These are phyloP conservation scores for Micractinium conductrix DNA, from an alignment of 139 green algal genomes.

Conservation along the genomic window DNA sequence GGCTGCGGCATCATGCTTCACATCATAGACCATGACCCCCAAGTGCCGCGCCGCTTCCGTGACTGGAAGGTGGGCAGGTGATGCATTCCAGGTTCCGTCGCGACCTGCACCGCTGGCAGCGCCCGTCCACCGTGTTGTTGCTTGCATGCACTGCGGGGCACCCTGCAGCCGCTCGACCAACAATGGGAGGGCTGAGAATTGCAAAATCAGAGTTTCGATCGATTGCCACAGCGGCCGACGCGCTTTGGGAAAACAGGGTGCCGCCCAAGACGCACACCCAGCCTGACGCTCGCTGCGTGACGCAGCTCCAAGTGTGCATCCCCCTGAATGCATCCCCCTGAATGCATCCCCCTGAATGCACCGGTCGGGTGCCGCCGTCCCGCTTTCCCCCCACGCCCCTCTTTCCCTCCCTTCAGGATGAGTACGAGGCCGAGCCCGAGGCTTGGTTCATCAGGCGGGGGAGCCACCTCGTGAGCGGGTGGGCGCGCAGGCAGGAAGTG, in stretches of 20 bases:
- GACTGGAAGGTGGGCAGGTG: constrained; percentile 31
- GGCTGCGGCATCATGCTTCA: constrained; percentile 31
- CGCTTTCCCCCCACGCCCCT: no score
- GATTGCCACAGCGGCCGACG: no score
- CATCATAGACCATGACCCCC: constrained; percentile 29
- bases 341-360: background rate
- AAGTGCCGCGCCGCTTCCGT: background rate
- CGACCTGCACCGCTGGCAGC: no score
- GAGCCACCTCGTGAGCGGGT: background rate
- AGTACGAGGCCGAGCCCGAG: constrained; percentile 17
- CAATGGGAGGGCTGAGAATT: no score
- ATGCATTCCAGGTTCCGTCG: no score
- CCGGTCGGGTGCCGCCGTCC: background rate
- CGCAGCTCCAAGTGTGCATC: background rate
- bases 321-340: background rate
- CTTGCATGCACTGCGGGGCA: no score
- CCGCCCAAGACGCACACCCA: background rate
- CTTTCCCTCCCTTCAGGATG: background rate
- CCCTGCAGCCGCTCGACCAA: no score
- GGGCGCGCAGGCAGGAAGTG: no score
- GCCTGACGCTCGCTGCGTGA: background rate
- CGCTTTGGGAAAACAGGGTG: background rate
- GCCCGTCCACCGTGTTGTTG: no score
- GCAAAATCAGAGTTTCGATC: no score
- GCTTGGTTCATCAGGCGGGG: constrained; percentile 36